Conservation (phyloP, 2,329 filamentous ascomycete genomes). For the Arthroderma sp. region DNA sequence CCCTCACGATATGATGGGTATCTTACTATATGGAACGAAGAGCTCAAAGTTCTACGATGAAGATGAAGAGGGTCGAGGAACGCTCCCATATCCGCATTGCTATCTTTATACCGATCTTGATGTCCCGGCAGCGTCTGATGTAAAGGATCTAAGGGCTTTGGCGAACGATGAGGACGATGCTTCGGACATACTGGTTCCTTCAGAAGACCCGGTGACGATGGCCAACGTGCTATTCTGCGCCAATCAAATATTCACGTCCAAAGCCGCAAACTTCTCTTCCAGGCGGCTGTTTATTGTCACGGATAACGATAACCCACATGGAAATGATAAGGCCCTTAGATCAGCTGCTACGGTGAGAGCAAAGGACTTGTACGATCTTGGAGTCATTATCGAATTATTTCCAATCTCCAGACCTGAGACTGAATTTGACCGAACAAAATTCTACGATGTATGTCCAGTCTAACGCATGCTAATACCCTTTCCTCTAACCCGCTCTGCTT, state of each 20-base stretch:
- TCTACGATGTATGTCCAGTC: conserved; percentile 64
- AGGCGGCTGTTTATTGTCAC: conserved; percentile 91
- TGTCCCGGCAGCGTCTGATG: conserved; percentile 73
- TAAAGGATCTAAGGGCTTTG: conserved; percentile 63
- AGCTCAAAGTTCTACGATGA: conserved; percentile 66
- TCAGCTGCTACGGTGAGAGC: conserved; percentile 73
- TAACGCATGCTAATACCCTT: neutral
- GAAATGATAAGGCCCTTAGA: conserved; percentile 56
- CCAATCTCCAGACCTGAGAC: conserved; percentile 63
- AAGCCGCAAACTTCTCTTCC: conserved; percentile 86
- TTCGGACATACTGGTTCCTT: conserved; percentile 56
- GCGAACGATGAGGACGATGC: conserved; percentile 67
- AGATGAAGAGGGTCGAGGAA: conserved; percentile 44
- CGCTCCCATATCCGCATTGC: conserved; percentile 71
- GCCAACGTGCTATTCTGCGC: conserved; percentile 85
- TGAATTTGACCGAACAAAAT: conserved; percentile 69
- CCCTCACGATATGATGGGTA: conserved; percentile 93
- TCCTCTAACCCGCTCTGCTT: neutral
- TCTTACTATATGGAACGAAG: conserved; percentile 81
- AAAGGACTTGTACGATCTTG: conserved; percentile 88
- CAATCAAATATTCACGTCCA: conserved; percentile 92
- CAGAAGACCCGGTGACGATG: conserved; percentile 60
- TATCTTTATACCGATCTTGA: conserved; percentile 84
- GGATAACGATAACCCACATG: conserved; percentile 79
- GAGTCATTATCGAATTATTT: conserved; percentile 84